Base-by-base conservation (phyloP, 345 rosid species). In the Melaleuca alternifolia region DNA sequence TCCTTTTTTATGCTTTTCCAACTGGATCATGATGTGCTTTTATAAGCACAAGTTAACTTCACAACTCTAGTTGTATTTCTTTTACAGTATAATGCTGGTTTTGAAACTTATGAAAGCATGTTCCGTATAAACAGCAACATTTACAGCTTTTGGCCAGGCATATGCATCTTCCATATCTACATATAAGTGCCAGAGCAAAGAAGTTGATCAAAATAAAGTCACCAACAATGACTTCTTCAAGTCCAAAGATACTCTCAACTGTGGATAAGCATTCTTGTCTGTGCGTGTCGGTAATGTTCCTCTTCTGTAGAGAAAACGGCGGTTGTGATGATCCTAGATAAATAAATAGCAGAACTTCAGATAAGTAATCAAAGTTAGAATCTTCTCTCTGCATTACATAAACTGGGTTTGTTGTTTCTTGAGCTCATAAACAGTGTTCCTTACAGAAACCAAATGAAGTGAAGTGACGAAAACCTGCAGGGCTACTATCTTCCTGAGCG, bases 141-240 rank as follows among this genome's bases (percentile, higher is more conserved):
- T 28, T 1, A 53, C 44, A 14, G 7, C 44, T 83, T 21, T 83
- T 1, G 57, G 1, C 9, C 57, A 83, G 56, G 37, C 51, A 56
- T 53, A 48, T 56, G 3, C 59, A 59, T 46, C 30, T 85, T 54
- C 14, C 13, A 14, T 50, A 57, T 20, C 37, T 5, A 46, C 44
- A 41, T 14, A 65, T 1, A 84, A 26, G 88, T 95, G 95, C 98
- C 99, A 97, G 87, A 20, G 99, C 97, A 88, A 97, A 97, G 89
- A 95, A 94, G 83, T 95, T 97, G 77, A 97, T 95, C 91, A 92
- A 90, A 85, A 97, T 92, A 87, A 95, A 93, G 91, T 94, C 98
- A 54, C 92, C 91, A 89, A 89, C 92, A 87, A 93, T 53, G 87
- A 88, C 90, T 21, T 93, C 88, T 53, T 85, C 91, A 48, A 57